These are phyloP conservation scores for Ceratobasidium sp. DNA, from an alignment of 1,284 basidiomycete species.

Conservation along the genomic window DNA sequence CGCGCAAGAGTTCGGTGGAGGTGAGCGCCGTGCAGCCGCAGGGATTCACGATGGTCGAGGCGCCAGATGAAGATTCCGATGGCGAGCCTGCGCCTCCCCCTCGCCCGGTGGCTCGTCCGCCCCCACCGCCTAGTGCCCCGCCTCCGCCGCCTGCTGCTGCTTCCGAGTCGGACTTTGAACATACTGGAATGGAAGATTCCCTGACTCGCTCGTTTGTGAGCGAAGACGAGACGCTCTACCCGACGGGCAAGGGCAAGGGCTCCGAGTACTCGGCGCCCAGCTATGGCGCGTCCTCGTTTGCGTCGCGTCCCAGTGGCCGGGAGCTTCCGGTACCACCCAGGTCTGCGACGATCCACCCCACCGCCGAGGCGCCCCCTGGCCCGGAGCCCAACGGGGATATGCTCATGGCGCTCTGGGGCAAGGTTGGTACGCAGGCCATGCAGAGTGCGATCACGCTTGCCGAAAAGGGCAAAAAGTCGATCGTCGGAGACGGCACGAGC, in stretches of 20 bases:
- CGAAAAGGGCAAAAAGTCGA: slow-evolving; percentile 76
- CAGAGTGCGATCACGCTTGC: slow-evolving; percentile 73
- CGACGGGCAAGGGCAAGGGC: slow-evolving; percentile 14
- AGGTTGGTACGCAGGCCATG: slow-evolving; percentile 78
- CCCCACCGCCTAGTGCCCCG: slow-evolving; percentile 52
- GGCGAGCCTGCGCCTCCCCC: slow-evolving; percentile 58
- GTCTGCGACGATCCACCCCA: slow-evolving; percentile 29
- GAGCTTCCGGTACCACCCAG: slow-evolving; percentile 31
- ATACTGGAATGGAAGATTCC: slow-evolving; percentile 35
- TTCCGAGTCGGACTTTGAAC: slow-evolving; percentile 35
- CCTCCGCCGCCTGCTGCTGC: slow-evolving; percentile 7
- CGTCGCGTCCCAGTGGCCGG: background rate
- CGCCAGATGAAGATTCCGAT: slow-evolving; percentile 55
- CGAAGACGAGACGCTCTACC: slow-evolving; percentile 45
- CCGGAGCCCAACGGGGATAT: slow-evolving; percentile 61
- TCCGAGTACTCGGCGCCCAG: slow-evolving; percentile 24
- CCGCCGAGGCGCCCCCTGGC: slow-evolving; percentile 23
- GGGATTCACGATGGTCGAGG: slow-evolving; percentile 71
- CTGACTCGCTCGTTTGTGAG: slow-evolving; percentile 33
- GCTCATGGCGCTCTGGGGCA: slow-evolving; percentile 73
- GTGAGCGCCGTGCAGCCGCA: slow-evolving; percentile 3
- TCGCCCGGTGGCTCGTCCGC: slow-evolving; percentile 57
- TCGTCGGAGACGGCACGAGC: slow-evolving; percentile 86
- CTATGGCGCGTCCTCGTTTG: background rate
- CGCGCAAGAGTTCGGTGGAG: slow-evolving; percentile 27